A percentile compares a stretch with the other conserved stretches of the same genome.
These are phyloP conservation scores for Cyberlindnera mycetangii DNA, from an alignment of 805 yeast species.

Conservation along the genomic window DNA sequence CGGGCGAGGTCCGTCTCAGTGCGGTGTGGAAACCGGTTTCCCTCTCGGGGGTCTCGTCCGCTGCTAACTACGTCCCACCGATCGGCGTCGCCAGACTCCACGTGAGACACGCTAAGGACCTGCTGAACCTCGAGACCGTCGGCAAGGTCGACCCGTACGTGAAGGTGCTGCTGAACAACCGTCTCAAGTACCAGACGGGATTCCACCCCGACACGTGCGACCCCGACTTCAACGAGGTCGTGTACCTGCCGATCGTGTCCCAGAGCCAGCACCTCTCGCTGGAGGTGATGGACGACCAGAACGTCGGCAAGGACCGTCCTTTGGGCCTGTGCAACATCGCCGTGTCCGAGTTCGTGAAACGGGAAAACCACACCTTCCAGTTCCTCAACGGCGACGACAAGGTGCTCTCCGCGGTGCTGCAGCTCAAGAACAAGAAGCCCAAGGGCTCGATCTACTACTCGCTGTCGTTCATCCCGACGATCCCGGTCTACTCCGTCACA, in stretches of 20 bases:
- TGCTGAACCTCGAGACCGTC: conserved; percentile 58
- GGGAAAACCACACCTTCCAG: conserved; percentile 43
- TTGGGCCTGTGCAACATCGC: conserved; percentile 58
- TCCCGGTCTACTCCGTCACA: conserved; percentile 57
- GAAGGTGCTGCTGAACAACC: conserved; percentile 55
- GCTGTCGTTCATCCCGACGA: conserved; percentile 61
- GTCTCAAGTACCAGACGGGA: conserved; percentile 50
- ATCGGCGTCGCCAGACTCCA: conserved; percentile 66
- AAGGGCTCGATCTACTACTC: conserved; percentile 53
- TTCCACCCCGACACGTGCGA: conserved; percentile 50
- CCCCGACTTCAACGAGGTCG: conserved; percentile 59
- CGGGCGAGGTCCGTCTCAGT: conserved; percentile 51
- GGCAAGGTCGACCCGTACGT: conserved; percentile 79
- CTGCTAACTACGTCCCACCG: conserved; percentile 52
- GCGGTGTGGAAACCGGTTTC: conserved; percentile 73
- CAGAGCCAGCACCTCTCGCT: conserved; percentile 57
- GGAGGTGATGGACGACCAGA: conserved; percentile 66
- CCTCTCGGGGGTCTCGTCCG: conserved; percentile 46
- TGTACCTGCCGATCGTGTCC: conserved; percentile 58
- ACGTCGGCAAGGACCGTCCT: conserved; percentile 57
- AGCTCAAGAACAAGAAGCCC: conserved; percentile 37
- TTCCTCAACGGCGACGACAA: conserved; percentile 52
- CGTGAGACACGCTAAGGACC: conserved; percentile 48
- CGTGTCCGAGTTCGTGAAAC: conserved; percentile 46
- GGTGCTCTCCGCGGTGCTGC: conserved; percentile 34